phyloP scores from a whole-genome alignment of 1,284 basidiomycete genomes.

The Microbotryum scabiosae region DNA sequence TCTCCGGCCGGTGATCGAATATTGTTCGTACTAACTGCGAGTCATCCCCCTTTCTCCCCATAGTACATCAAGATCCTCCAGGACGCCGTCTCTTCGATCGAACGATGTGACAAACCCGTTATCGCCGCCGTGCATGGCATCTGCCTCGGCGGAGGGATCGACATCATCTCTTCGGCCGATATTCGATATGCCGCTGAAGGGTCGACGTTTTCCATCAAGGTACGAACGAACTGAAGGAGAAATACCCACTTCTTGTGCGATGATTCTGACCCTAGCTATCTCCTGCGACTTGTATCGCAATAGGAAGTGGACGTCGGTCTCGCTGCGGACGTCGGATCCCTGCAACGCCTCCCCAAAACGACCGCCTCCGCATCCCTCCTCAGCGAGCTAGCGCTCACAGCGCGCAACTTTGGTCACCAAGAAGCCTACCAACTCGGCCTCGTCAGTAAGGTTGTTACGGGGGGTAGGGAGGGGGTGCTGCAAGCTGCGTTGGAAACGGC shows the following conservation, averaged over 20 bases:
- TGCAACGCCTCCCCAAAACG: slow-evolving; percentile 75
- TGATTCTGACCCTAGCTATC: not conserved
- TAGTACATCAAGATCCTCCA: slow-evolving; percentile 52
- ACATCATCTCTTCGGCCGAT: slow-evolving; percentile 73
- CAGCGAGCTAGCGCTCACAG: slow-evolving; percentile 71
- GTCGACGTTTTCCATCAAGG: slow-evolving; percentile 67
- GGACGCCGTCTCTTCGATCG: slow-evolving; percentile 58
- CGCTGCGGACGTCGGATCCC: slow-evolving; percentile 74
- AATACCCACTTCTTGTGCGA: not conserved
- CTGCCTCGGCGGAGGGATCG: slow-evolving; percentile 57
- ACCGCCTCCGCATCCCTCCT: slow-evolving; percentile 69
- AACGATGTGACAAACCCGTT: slow-evolving; percentile 70
- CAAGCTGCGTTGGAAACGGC: slow-evolving; percentile 57
- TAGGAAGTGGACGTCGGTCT: slow-evolving; percentile 85
- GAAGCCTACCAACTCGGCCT: slow-evolving; percentile 71
- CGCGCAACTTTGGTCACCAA: slow-evolving; percentile 54
- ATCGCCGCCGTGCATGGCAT: slow-evolving; percentile 74
- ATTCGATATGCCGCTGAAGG: slow-evolving; percentile 63
- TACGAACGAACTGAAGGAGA: slow-evolving; percentile 33
- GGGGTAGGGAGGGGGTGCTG: slow-evolving; percentile 51
- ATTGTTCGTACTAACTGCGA: too few relatives aligned
- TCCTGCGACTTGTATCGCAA: not conserved
- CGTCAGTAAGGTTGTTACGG: slow-evolving; percentile 63
- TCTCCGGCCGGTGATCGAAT: not conserved
- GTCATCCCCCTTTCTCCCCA: too few relatives aligned